A percentile compares a stretch with the other conserved stretches of the same genome.
Conservation (phyloP, 257 asterid species). For the Nicotiana attenuata region DNA sequence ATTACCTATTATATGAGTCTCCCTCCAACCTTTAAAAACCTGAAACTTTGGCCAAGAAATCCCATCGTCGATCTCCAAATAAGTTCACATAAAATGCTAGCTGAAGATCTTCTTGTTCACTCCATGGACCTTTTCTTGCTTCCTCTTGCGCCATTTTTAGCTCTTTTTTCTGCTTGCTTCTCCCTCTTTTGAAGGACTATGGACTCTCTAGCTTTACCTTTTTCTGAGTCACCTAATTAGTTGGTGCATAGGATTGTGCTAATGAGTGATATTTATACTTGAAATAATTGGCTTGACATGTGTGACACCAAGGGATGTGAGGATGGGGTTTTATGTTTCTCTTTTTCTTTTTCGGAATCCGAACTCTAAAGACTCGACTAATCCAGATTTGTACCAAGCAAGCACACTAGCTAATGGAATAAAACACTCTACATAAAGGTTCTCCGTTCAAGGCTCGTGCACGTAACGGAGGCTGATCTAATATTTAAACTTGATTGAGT, state of each 20-base stretch:
- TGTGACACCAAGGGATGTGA: too few relatives aligned
- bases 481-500: too few relatives aligned
- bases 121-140: slow-evolving; percentile 82
- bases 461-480: too few relatives aligned
- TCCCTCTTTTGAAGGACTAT: neutral
- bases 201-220: neutral
- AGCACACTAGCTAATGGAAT: too few relatives aligned
- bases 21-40: slow-evolving; percentile 96
- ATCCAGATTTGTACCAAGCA: too few relatives aligned
- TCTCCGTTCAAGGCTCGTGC: too few relatives aligned
- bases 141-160: slow-evolving; percentile 30
- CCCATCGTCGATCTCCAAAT: slow-evolving; percentile 92
- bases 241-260: neutral
- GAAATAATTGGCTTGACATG: neutral
- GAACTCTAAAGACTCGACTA: too few relatives aligned
- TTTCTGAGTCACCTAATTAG: neutral
- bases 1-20: slow-evolving; percentile 40
- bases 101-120: slow-evolving; percentile 77
- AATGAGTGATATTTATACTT: slow-evolving; percentile 19
- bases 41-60: slow-evolving; percentile 91
- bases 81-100: slow-evolving; percentile 71
- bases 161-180: neutral
- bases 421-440: too few relatives aligned
- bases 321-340: too few relatives aligned
- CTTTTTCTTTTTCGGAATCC: neutral